Percentiles rank a stretch among this genome's conserved stretches.
phyloP scores from a whole-genome alignment of 116 monocot species.

The Zostera marina region DNA sequence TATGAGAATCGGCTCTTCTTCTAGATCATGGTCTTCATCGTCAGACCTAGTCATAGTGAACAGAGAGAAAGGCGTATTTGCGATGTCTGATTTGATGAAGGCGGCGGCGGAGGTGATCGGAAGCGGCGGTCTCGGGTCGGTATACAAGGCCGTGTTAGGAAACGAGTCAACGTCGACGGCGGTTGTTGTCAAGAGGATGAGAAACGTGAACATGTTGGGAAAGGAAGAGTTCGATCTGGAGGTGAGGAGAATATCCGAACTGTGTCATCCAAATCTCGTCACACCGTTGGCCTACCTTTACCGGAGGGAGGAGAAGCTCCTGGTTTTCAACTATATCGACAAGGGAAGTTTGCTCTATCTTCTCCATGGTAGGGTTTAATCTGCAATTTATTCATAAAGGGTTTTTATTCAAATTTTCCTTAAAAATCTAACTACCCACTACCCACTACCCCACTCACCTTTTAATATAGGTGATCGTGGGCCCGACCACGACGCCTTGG shows the following conservation, averaged over 20 bases:
- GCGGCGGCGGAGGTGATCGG: constrained; percentile 46
- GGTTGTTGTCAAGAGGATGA: constrained; percentile 43
- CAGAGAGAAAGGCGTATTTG: constrained; percentile 22
- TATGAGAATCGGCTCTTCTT: too few relatives aligned
- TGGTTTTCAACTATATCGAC: constrained; percentile 26
- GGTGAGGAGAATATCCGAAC: constrained; percentile 23
- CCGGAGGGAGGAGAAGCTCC: constrained; percentile 34
- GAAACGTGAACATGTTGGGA: constrained; percentile 16
- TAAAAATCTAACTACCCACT: too few relatives aligned
- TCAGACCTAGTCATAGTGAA: constrained; percentile 40
- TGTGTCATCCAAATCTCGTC: constrained; percentile 32
- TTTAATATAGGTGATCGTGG: constrained; percentile 51
- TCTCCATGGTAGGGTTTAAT: constrained; percentile 26
- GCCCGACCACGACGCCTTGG: constrained; percentile 29
- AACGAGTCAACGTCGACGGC: constrained; percentile 6
- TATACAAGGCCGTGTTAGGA: constrained; percentile 39
- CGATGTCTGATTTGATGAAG: constrained; percentile 42
- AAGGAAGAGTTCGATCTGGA: constrained; percentile 28
- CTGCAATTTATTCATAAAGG: too few relatives aligned
- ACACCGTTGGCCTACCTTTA: constrained; percentile 37
- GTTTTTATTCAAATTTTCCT: neutral
- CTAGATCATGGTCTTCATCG: neutral
- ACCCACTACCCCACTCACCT: too few relatives aligned
- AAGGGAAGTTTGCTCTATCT: constrained; percentile 37
- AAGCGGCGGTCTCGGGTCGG: constrained; percentile 29